A percentile compares a stretch with the other conserved stretches of the same genome.
These are phyloP conservation scores for Leccinum disarticulatum DNA, from an alignment of 768 basidiomycete genomes.

Conservation along the genomic window DNA sequence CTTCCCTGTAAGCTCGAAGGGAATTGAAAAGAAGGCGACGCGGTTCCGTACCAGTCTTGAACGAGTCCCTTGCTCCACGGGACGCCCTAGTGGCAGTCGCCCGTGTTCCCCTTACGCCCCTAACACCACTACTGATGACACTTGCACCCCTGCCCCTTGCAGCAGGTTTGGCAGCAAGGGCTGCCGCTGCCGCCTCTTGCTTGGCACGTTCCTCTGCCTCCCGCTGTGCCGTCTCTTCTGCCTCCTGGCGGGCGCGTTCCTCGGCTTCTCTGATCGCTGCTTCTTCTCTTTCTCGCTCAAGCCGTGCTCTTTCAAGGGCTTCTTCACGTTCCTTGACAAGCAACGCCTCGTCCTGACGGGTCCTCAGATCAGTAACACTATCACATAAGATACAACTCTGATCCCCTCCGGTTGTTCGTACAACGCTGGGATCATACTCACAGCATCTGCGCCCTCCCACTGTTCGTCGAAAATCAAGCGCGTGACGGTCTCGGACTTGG, in stretches of 20 bases:
- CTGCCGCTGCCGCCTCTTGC: slow-evolving; percentile 47
- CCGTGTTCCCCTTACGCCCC: slow-evolving; percentile 72
- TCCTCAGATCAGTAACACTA: neutral
- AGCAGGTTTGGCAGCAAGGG: slow-evolving; percentile 27
- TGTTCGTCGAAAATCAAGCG: slow-evolving; percentile 73
- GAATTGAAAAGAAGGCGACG: neutral
- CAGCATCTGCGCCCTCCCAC: slow-evolving; percentile 74
- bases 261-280: slow-evolving; percentile 42
- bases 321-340: slow-evolving; percentile 46
- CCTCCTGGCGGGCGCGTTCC: slow-evolving; percentile 32
- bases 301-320: slow-evolving; percentile 25
- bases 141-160: slow-evolving; percentile 45
- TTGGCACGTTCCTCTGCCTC: slow-evolving; percentile 51
- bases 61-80: slow-evolving; percentile 45
- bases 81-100: slow-evolving; percentile 45
- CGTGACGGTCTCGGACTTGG: slow-evolving; percentile 66
- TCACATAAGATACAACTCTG: neutral
- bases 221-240: slow-evolving; percentile 36
- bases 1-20: slow-evolving; percentile 5
- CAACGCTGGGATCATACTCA: slow-evolving; percentile 35
- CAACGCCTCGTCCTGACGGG: slow-evolving; percentile 55
- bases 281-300: slow-evolving; percentile 38
- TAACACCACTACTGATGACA: slow-evolving; percentile 52
- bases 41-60: slow-evolving; percentile 37
- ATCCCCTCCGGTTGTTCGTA: neutral